Conservation (phyloP, 805 yeast species). For the Saccharomycopsis amapae region DNA sequence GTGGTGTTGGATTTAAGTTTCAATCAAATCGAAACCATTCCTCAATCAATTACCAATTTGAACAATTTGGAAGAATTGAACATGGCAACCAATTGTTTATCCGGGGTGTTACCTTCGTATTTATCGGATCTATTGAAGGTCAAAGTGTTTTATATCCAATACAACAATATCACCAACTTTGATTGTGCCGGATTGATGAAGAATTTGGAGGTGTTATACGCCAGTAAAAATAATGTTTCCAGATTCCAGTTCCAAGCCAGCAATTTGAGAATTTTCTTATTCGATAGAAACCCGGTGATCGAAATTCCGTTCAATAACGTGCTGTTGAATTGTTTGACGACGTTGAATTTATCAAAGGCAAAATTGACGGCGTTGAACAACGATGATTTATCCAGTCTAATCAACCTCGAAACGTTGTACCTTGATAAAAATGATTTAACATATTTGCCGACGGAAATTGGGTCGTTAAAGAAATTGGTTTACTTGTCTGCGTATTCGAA, state of each 20-base stretch:
- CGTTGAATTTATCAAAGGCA: slow-evolving; percentile 73
- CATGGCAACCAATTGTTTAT: slow-evolving; percentile 64
- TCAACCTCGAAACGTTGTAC: slow-evolving; percentile 62
- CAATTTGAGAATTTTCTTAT: slow-evolving; percentile 57
- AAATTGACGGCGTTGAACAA: slow-evolving; percentile 69
- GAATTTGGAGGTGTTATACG: slow-evolving; percentile 61
- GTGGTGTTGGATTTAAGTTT: slow-evolving; percentile 73
- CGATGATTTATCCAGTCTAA: slow-evolving; percentile 52
- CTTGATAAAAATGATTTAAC: slow-evolving; percentile 80
- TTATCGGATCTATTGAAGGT: slow-evolving; percentile 48
- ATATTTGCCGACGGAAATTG: slow-evolving; percentile 63
- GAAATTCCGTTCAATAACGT: slow-evolving; percentile 46
- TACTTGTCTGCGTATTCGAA: slow-evolving; percentile 68
- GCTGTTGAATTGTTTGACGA: slow-evolving; percentile 52
- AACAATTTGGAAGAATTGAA: slow-evolving; percentile 59
- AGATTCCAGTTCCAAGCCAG: slow-evolving; percentile 57
- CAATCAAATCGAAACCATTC: slow-evolving; percentile 58
- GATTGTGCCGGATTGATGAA: slow-evolving; percentile 45
- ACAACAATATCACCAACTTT: slow-evolving; percentile 47
- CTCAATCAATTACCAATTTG: slow-evolving; percentile 53
- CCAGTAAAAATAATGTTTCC: slow-evolving; percentile 71
- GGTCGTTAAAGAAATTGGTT: slow-evolving; percentile 48
- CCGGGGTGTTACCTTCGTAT: slow-evolving; percentile 43
- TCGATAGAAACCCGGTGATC: slow-evolving; percentile 82
- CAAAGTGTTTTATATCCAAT: slow-evolving; percentile 69